Evolutionary conservation across 495 filamentous ascomycete species (phyloP).

Genomic region (Aspergillus sparsus): DNA sequence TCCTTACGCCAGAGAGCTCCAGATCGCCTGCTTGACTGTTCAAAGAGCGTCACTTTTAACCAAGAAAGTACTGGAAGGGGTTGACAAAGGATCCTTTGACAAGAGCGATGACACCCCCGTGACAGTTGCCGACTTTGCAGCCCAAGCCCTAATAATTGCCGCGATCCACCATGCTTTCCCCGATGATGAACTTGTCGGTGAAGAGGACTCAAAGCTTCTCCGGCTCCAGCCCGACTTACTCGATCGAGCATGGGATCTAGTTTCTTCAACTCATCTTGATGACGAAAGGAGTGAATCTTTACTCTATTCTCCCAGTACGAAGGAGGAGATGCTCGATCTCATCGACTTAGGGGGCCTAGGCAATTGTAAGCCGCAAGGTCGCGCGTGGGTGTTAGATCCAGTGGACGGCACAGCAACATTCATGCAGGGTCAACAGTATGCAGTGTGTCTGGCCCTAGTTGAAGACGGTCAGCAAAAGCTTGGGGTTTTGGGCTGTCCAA

Average conservation of each 20-base stretch:
- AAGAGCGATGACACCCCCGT: constrained; percentile 64
- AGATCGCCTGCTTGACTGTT: constrained; percentile 53
- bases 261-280: constrained; percentile 40
- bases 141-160: constrained; percentile 62
- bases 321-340: constrained; percentile 58
- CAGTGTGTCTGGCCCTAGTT: constrained; percentile 60
- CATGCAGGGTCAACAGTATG: constrained; percentile 63
- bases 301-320: constrained; percentile 43
- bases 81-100: constrained; percentile 50
- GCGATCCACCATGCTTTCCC: constrained; percentile 58
- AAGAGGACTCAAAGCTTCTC: constrained; percentile 60
- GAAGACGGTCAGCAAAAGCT: constrained; percentile 50
- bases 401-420: constrained; percentile 73
- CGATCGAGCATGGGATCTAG: constrained; percentile 54
- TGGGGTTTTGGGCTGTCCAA: constrained; percentile 59
- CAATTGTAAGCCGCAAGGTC: constrained; percentile 35
- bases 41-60: constrained; percentile 57
- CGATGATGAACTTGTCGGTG: constrained; percentile 58
- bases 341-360: constrained; percentile 62
- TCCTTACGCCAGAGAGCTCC: constrained; percentile 49
- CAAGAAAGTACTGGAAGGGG: constrained; percentile 47
- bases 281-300: constrained; percentile 42
- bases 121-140: constrained; percentile 68
- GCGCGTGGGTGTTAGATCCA: constrained; percentile 69
- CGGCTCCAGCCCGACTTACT: constrained; percentile 49